phyloP scores from a whole-genome alignment of 768 basidiomycete genomes.

The Antrodiella citrinella region DNA sequence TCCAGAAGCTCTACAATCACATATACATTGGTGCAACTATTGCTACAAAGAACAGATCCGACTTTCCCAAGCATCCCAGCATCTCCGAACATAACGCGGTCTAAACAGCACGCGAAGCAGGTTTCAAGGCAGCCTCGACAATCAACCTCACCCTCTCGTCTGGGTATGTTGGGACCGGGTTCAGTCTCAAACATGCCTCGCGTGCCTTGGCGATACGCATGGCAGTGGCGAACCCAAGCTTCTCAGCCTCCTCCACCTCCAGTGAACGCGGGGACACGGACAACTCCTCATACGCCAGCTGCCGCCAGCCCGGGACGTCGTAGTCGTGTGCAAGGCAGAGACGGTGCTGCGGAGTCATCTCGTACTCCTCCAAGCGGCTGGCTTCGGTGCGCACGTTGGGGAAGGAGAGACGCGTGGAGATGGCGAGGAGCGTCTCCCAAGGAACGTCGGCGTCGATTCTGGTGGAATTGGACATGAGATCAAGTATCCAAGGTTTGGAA shows the following conservation, averaged over 20 bases:
- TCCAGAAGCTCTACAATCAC: too few relatives aligned
- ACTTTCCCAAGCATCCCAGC: too few relatives aligned
- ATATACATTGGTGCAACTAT: too few relatives aligned
- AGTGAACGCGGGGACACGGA: constrained; percentile 4
- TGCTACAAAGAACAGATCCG: too few relatives aligned
- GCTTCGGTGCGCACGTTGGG: constrained; percentile 25
- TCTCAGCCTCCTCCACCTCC: constrained; percentile 4
- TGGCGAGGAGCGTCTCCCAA: constrained; percentile 32
- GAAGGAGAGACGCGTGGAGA: constrained; percentile 30
- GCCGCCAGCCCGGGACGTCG: constrained; percentile 11
- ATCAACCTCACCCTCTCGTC: too few relatives aligned
- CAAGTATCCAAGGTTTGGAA: not conserved
- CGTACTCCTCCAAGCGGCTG: too few relatives aligned
- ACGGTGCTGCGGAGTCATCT: constrained; percentile 11
- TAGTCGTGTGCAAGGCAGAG: constrained; percentile 14
- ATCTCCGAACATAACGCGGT: too few relatives aligned
- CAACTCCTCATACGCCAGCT: constrained; percentile 5
- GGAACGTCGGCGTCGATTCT: constrained; percentile 15
- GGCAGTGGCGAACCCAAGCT: constrained; percentile 4
- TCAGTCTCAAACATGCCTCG: constrained; percentile 5
- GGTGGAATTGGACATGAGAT: too few relatives aligned
- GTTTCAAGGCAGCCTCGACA: too few relatives aligned
- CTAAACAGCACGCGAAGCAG: too few relatives aligned
- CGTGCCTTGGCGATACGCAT: constrained; percentile 4
- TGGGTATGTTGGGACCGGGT: too few relatives aligned